Evolutionary conservation across 106 monocot genomes (phyloP), one percentile per base, ranked within the genome.

Genomic region (Dendrobium officinale): DNA sequence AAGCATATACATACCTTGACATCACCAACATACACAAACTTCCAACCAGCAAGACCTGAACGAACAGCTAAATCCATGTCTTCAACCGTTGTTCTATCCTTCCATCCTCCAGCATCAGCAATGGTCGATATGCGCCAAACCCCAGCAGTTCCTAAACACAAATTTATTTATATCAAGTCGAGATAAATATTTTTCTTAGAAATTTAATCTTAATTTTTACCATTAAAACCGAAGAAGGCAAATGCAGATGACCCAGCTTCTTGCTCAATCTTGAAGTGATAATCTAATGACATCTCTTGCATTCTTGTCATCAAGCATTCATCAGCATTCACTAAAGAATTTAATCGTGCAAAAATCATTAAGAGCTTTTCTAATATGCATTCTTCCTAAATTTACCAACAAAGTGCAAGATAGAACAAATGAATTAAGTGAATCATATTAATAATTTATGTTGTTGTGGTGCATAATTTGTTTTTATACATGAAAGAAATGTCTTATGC

Each of bases 151-250:
- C 85, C 85, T 85, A 42, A 15, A 80, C 7, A 7, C 17, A 61
- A 77, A 55, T 3, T 41, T 37, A 37, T 37, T 15, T 33, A 20
- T 8, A 37, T 33, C 27, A 33, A 29, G 10, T 29, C 33, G 22
- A 61, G 61, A 6, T n/a, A 22, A 61, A 20, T n/a, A 61, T 61
- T 61, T 61, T 20, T 61, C n/a, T 61, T 20, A 61, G 3, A 61
- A 61, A 61, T n/a, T 61, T n/a, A 61, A 22, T 61, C 61, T 61
- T 22, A 61, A 61, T 44, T n/a, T 24, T 18, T 79, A 84, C 84
- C 84, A 80, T 84, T 84, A 42, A 84, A 84, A n/a, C 84, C 84
- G n/a, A 84, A 84, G 77, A 84, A 84, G 2, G 76, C 66, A 80
- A 80, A 84, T 68, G 80, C 80, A 42, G 84, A 84, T 37, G 84